phyloP scores from a whole-genome alignment of 345 rosid genomes.

The Cardamine occulta region DNA sequence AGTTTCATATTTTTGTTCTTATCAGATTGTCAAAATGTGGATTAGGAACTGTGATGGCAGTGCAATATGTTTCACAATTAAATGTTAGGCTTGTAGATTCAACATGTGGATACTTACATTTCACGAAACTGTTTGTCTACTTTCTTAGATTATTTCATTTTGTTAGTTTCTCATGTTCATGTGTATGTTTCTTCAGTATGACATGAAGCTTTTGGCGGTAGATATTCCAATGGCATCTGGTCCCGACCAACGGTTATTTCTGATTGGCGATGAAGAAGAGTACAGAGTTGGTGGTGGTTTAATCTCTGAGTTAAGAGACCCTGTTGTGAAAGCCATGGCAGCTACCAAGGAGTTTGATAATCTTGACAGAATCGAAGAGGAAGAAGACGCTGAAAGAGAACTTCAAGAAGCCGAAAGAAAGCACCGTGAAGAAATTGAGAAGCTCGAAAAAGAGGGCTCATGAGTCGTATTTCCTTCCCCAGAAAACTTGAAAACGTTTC shows the following conservation, averaged over 20 bases:
- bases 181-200: conserved; percentile 64
- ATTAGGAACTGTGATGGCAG: background rate
- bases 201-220: conserved; percentile 77
- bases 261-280: conserved; percentile 86
- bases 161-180: conserved; percentile 15
- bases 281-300: conserved; percentile 87
- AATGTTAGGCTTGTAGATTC: background rate
- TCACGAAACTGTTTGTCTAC: background rate
- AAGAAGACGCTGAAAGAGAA: conserved; percentile 58
- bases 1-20: background rate
- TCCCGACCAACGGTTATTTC: conserved; percentile 76
- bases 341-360: conserved; percentile 87
- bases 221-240: conserved; percentile 91
- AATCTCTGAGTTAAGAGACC: conserved; percentile 84
- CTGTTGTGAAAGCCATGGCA: conserved; percentile 90
- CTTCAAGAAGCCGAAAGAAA: conserved; percentile 54
- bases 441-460: conserved; percentile 31
- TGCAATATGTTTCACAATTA: background rate
- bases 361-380: conserved; percentile 55
- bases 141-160: conserved; percentile 8
- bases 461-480: conserved; percentile 10
- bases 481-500: conserved; percentile 6
- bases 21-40: background rate
- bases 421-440: conserved; percentile 37
- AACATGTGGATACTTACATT: background rate